Evolutionary conservation across 1,284 basidiomycete genomes (phyloP).

Genomic region (Ceratobasidium sp.): DNA sequence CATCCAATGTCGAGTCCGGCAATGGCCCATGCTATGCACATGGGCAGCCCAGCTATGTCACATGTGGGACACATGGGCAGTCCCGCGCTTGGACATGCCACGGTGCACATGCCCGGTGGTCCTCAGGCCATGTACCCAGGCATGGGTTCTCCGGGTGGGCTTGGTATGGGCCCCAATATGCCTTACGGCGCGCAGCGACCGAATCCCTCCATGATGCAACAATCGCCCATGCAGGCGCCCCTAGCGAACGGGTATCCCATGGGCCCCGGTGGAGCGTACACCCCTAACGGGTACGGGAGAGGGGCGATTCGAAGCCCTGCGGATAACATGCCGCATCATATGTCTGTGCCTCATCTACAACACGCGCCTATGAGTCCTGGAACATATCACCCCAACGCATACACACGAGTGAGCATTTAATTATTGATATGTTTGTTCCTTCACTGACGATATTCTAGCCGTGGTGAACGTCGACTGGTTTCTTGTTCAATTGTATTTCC

Average conservation of each 20-base stretch:
- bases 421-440: background rate
- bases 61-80: conserved; percentile 36
- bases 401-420: conserved; percentile 23
- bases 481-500: conserved; percentile 15
- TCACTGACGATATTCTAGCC: conserved; percentile 7
- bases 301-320: conserved; percentile 23
- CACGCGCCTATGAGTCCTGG: conserved; percentile 33
- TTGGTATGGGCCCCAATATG: conserved; percentile 32
- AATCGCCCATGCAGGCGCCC: conserved; percentile 26
- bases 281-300: conserved; percentile 10
- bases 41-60: conserved; percentile 27
- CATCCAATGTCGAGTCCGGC: conserved; percentile 23
- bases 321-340: conserved; percentile 36
- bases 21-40: conserved; percentile 34
- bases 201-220: conserved; percentile 30
- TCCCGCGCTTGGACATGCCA: conserved; percentile 16
- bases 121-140: conserved; percentile 35
- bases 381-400: conserved; percentile 28
- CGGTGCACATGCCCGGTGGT: conserved; percentile 26
- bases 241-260: conserved; percentile 32
- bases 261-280: conserved; percentile 4
- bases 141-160: conserved; percentile 28
- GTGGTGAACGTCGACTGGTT: conserved; percentile 14
- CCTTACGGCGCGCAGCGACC: conserved; percentile 27
- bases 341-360: conserved; percentile 32